Base-by-base conservation (phyloP, 1,284 basidiomycete species). In the Ceratobasidium sp. region DNA sequence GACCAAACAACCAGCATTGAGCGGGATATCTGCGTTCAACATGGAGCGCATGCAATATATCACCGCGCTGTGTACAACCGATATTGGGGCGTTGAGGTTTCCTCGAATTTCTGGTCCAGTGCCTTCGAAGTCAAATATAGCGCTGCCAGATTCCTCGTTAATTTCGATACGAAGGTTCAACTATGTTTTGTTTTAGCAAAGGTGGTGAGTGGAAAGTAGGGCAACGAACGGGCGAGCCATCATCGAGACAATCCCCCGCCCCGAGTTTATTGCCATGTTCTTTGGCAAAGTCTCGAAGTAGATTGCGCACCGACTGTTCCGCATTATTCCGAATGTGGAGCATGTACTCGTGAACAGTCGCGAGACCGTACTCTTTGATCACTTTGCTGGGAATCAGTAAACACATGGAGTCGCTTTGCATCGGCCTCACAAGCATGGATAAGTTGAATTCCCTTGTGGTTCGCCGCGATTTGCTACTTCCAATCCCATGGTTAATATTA, bases 11-110 rank as follows among this genome's bases (percentile, higher is more conserved):
- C 95, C 95, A 22, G 93, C 93, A 77, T 98, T 98, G 29, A 98
- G 84, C 2, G 96, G 96, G 55, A 98, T 98, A 75, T 97, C 95
- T 34, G 88, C 80, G 74, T 94, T 90, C 29, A 97, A 85, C 92
- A 99, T 96, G 13, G 93, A 85, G 27, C 96, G 87, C 83, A 98
- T 89, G 79, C 93, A 93, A 79, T 98, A 99, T 74, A 98, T 96
- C 71, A 98, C 90, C 0, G 96, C 94, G 0, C 92, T 92, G 77
- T 95, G 92, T 1, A 92, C 91, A 45, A 98, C 95, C 1, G 91
- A 90, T 47, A 91, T 90, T 0, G 93, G 93, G 15, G 93, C 83
- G 78, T 98, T 98, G 70, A 96, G 83, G 78, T 98, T 98, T 50
- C 92, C 94, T 29, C 91, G 85, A 58, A 96, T 87, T 82, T 96